Evolutionary conservation across 257 asterid species (phyloP).

Genomic region (Ilex aquifolium): DNA sequence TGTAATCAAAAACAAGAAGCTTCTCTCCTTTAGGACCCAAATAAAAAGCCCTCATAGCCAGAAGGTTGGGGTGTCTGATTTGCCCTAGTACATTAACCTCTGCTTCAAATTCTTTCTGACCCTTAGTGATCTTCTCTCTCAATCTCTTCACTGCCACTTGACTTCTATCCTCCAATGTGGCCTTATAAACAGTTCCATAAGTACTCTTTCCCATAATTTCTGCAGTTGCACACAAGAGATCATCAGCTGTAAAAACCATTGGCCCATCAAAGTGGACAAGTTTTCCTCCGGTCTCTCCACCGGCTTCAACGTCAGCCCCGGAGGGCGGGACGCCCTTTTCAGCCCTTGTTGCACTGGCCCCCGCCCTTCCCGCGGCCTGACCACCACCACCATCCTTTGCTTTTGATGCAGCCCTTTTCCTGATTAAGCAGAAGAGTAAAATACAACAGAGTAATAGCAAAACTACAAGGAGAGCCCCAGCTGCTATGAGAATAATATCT

Average conservation of each 20-base stretch:
- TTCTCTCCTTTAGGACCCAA: constrained; percentile 96
- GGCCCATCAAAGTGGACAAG: constrained; percentile 94
- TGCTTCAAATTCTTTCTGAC: constrained; percentile 74
- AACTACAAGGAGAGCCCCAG: constrained; percentile 60
- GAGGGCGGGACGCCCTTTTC: constrained; percentile 37
- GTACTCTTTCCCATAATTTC: constrained; percentile 97
- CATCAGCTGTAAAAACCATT: constrained; percentile 73
- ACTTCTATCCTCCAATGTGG: constrained; percentile 82
- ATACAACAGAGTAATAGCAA: constrained; percentile 55
- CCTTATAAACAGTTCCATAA: constrained; percentile 88
- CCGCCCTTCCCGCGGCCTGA: constrained; percentile 17
- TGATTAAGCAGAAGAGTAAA: constrained; percentile 49
- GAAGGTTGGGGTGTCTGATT: constrained; percentile 78
- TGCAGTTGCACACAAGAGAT: constrained; percentile 89
- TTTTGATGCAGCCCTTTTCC: constrained; percentile 46
- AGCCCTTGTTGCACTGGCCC: constrained; percentile 13
- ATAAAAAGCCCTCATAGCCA: constrained; percentile 89
- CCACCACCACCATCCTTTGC: constrained; percentile 20
- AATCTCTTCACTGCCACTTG: constrained; percentile 92
- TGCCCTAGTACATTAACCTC: constrained; percentile 78
- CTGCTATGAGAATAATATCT: constrained; percentile 70
- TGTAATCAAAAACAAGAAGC: constrained; percentile 88
- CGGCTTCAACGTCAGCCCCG: constrained; percentile 37
- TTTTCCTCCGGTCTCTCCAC: constrained; percentile 87
- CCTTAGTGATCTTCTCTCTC: constrained; percentile 87